These are phyloP conservation scores for Solanum verrucosum DNA, from an alignment of 257 asterid genomes.

Conservation along the genomic window DNA sequence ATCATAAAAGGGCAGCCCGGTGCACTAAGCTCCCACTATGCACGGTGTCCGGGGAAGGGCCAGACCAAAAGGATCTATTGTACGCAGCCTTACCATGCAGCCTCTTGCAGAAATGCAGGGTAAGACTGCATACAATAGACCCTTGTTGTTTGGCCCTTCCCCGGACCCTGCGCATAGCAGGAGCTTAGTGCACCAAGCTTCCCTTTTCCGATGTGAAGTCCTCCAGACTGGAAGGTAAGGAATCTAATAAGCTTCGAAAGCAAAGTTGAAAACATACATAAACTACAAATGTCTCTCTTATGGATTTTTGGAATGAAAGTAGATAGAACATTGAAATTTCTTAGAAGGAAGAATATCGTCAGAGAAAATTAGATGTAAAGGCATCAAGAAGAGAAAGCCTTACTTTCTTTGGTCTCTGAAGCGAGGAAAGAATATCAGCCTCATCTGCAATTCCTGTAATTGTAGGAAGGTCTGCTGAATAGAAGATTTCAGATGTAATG, in stretches of 20 bases:
- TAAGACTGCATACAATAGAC: background rate
- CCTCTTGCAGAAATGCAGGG: background rate
- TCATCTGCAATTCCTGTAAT: constrained; percentile 90
- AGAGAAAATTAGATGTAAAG: background rate
- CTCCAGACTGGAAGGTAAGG: background rate
- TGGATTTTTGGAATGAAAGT: background rate
- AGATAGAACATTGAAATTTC: background rate
- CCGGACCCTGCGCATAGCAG: background rate
- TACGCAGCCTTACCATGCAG: background rate
- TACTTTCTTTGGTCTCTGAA: constrained; percentile 96
- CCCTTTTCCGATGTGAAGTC: background rate
- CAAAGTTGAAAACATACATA: background rate
- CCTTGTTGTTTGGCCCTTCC: background rate
- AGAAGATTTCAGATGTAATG: constrained; percentile 56
- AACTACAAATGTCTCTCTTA: background rate
- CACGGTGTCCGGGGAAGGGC: background rate
- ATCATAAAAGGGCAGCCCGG: background rate
- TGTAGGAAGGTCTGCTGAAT: constrained; percentile 64
- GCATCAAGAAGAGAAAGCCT: constrained; percentile 11
- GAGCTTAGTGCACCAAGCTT: background rate
- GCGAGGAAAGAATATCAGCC: constrained; percentile 96
- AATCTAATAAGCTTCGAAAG: background rate
- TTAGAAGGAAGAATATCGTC: background rate
- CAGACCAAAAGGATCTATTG: background rate
- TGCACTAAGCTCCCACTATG: background rate